Base-by-base conservation (phyloP, 768 basidiomycete genomes). In the Leucocoprinus sp. region DNA sequence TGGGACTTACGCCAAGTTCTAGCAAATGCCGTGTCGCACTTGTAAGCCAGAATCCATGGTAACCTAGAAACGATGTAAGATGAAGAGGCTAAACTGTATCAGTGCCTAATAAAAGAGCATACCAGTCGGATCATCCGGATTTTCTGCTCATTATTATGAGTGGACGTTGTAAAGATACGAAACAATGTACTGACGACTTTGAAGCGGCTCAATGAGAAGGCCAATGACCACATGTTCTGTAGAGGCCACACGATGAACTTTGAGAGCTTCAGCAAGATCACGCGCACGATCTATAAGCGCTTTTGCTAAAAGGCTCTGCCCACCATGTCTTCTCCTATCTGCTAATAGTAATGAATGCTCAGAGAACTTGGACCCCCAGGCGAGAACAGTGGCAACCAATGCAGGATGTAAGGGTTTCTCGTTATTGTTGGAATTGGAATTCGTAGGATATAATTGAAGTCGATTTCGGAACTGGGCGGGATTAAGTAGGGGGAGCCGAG, bases 351-450 rank as follows among this genome's bases (percentile, higher is more conserved):
- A 64, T 0, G 85, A 82, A 58, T 95, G 89, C 55, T 96, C 93
- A 3, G 90, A 92, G 61, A 95, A 95, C 55, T 92, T 91, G 28
- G 88, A 82, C 22, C 93, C 93, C 84, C 87, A 93, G 0, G 91
- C 88, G 42, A 96, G 68, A 7, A 93, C 83, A 1, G 86, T 84
- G 5, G 93, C 93, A 41, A 95, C 75, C 17, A 93, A 69, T 4
- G 83, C 81, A 27, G 81, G 84, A 57, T 84, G 83, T 21, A 80
- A 55, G 11, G 74, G 65, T 36, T 74, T 71, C 22, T 70, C 69
- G 29, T 63, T 57, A 31, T 52, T 55, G 23, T 15, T 36, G 5
- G 50, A 41, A 14, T 33, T 24, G 33, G 63, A 58, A 35, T 49
- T 48, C 26, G 65, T 57, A 21, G 61, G 52, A 38, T 64, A 63